These are phyloP conservation scores for Hypoxylon sp. DNA, from an alignment of 2,329 filamentous ascomycete genomes.

Conservation along the genomic window DNA sequence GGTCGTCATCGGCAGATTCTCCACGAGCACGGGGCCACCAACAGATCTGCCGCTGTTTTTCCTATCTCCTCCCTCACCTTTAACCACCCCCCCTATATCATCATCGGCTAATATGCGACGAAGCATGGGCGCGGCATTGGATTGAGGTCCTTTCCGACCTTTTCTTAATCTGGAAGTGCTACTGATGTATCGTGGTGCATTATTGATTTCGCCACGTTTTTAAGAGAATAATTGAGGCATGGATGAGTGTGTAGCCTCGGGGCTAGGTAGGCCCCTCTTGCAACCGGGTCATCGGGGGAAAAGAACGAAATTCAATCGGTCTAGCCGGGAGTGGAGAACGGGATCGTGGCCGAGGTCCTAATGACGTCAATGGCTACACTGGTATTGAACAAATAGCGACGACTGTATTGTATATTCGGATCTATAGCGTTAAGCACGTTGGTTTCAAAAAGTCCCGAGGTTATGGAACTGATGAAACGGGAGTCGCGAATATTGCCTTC, in stretches of 20 bases:
- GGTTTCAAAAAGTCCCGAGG: background rate
- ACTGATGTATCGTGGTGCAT: background rate
- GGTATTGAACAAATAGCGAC: too few species aligned
- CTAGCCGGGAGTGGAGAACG: background rate
- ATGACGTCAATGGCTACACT: background rate
- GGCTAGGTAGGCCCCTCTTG: background rate
- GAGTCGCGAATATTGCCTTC: background rate
- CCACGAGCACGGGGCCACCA: conserved; percentile 14
- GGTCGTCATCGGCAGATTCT: conserved; percentile 34
- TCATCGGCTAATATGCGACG: conserved; percentile 31
- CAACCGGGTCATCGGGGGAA: background rate
- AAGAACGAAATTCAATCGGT: background rate
- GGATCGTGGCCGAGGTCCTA: background rate
- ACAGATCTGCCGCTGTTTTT: conserved; percentile 29
- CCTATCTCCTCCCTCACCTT: conserved; percentile 18
- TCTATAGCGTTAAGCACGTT: background rate
- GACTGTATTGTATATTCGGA: too few species aligned
- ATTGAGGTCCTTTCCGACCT: background rate
- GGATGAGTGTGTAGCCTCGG: background rate
- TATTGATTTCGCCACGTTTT: background rate
- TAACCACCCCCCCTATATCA: conserved; percentile 25
- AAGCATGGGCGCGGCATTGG: conserved; percentile 24
- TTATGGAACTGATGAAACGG: background rate
- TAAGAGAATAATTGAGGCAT: background rate
- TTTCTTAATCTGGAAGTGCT: conserved; percentile 1